Evolutionary conservation across 2,329 filamentous ascomycete genomes (phyloP).

Genomic region (Didymella exigua): DNA sequence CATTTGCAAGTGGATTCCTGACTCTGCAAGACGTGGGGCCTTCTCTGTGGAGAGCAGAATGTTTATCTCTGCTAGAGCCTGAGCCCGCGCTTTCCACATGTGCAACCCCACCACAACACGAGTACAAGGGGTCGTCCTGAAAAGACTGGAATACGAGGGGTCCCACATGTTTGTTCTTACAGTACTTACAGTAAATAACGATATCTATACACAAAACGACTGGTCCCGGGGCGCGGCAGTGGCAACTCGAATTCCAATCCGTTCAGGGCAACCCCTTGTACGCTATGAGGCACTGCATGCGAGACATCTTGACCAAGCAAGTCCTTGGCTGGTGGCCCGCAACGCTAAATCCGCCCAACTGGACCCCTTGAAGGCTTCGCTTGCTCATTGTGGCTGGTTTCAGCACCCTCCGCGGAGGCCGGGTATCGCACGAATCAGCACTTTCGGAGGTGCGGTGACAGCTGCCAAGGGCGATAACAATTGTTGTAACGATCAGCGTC

Average conservation of each 20-base stretch:
- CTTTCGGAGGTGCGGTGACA: conserved; percentile 2
- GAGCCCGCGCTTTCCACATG: conserved; percentile 31
- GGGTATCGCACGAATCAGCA: conserved; percentile 5
- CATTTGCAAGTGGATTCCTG: conserved; percentile 3
- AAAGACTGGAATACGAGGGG: too few species aligned
- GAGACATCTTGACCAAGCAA: conserved; percentile 40
- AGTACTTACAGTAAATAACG: too few species aligned
- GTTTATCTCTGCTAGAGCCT: conserved; percentile 1
- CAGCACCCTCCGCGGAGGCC: conserved; percentile 17
- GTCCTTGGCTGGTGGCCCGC: conserved; percentile 28
- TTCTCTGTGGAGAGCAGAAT: background rate
- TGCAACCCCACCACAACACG: conserved; percentile 30
- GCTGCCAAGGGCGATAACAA: conserved; percentile 7
- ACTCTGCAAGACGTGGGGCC: background rate
- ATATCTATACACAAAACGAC: too few species aligned
- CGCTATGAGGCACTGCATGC: conserved; percentile 36
- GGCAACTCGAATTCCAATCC: too few species aligned
- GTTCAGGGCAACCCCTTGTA: too few species aligned
- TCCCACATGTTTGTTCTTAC: too few species aligned
- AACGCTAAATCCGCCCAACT: conserved; percentile 28
- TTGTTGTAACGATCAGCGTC: conserved; percentile 6
- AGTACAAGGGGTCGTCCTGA: too few species aligned
- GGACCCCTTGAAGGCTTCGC: conserved; percentile 29
- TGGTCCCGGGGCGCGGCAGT: too few species aligned
- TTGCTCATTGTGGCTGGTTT: conserved; percentile 21